Evolutionary conservation across 2,329 filamentous ascomycete genomes (phyloP), one percentile per base, ranked within the genome.

Genomic region (Sporothrix euskadiensis): DNA sequence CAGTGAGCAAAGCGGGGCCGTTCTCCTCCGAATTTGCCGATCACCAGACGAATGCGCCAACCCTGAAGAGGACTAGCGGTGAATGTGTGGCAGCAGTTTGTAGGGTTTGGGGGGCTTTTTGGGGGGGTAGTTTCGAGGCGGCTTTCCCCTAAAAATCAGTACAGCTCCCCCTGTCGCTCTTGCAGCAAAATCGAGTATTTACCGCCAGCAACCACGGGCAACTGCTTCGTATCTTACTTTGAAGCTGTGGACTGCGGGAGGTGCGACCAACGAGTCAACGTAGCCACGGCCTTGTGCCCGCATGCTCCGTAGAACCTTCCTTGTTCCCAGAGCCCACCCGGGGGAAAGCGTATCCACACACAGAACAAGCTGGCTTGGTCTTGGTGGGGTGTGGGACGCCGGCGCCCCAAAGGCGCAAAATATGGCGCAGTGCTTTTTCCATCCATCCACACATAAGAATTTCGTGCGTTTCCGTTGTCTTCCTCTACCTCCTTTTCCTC

Each of bases 1-100:
- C 26, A 26, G 35, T 54, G 70, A 41, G 26, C 69, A 32, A 47
- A 63, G 74, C 66, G 74, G 72, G 74, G 72, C 74, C 74, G 74
- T 75, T 75, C 73, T 74, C 66, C 68, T 74, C 74, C 74, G 74
- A 75, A 32, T 14, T 61, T 74, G 52, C 72, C 70, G 72, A 69
- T 72, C 71, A 71, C 30, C 69, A 72, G 71, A 52, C 66, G 56
- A 5, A 4, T 6, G 19, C 35, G 16, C 74, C 69, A 73, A 39
- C 35, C 39, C 61, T 3, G 1, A 71, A 16, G 1, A 19, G 52
- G 74, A 59, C 70, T 75, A 75, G 74, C 68, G 68, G n/a, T 65
- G 30, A 68, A 19, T 59, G 35, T 19, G 10, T 22, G 14, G 35
- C 30, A 54, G 68, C 22, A 16, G 26, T 16, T 56, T 56, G 59